A percentile compares a stretch with the other conserved stretches of the same genome.
Conservation (phyloP, 31 red algal genomes). For the Asparagopsis taxiformis region DNA sequence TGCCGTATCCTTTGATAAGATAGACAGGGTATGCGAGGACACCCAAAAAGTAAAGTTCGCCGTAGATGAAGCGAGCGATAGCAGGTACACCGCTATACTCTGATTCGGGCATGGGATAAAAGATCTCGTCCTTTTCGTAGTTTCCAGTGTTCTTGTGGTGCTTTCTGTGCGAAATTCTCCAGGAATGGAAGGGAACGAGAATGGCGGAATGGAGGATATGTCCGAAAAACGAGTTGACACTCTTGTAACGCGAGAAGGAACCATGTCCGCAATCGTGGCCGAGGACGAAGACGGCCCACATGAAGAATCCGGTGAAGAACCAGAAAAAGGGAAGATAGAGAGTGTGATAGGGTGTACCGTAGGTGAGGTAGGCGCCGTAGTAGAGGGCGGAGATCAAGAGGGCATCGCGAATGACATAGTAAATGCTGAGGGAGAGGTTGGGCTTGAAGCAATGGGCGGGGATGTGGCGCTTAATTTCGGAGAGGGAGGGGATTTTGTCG, state of each 20-base stretch:
- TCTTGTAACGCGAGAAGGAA: constrained; percentile 61
- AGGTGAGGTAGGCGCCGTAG: constrained; percentile 41
- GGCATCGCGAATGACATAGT: constrained; percentile 61
- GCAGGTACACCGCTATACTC: constrained; percentile 55
- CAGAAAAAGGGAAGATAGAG: constrained; percentile 56
- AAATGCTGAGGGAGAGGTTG: constrained; percentile 36
- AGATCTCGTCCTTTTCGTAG: constrained; percentile 89
- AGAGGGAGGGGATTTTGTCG: constrained; percentile 44
- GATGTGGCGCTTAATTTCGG: constrained; percentile 64
- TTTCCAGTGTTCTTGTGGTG: constrained; percentile 92
- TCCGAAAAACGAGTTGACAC: constrained; percentile 75
- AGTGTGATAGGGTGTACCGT: constrained; percentile 27
- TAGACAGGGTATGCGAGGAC: constrained; percentile 77
- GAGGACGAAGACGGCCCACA: constrained; percentile 85
- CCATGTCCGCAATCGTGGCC: constrained; percentile 96
- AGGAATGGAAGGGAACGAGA: constrained; percentile 90
- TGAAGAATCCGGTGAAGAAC: constrained; percentile 70
- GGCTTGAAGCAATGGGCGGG: constrained; percentile 76
- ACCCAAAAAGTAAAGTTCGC: constrained; percentile 58
- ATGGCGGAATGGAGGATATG: constrained; percentile 74
- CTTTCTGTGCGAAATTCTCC: constrained; percentile 85
- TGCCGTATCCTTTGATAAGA: constrained; percentile 65
- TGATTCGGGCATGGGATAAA: constrained; percentile 73
- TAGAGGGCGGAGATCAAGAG: constrained; percentile 38
- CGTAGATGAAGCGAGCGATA: constrained; percentile 48